These are phyloP conservation scores for Hygrophorus pudorinus DNA, from an alignment of 768 basidiomycete genomes.

Conservation along the genomic window DNA sequence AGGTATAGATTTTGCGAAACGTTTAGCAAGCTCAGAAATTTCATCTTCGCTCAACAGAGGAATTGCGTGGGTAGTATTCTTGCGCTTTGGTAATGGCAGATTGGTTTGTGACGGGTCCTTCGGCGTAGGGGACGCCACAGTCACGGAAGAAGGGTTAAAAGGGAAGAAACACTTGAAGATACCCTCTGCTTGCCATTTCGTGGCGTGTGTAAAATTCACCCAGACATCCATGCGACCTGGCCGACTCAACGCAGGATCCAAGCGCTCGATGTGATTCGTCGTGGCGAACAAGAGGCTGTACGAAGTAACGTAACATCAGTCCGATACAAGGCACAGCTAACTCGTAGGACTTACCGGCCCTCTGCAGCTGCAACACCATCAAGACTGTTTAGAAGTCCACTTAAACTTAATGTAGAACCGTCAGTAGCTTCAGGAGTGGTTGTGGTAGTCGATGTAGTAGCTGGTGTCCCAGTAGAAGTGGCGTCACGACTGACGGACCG, in stretches of 20 bases:
- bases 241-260: slow-evolving; percentile 81
- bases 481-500: slow-evolving; percentile 78
- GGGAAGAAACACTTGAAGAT: slow-evolving; percentile 96
- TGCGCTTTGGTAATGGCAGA: slow-evolving; percentile 58
- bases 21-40: slow-evolving; percentile 67
- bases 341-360: slow-evolving; percentile 52
- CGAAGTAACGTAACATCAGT: slow-evolving; percentile 11
- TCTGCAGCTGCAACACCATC: slow-evolving; percentile 82
- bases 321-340: slow-evolving; percentile 2
- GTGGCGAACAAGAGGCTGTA: slow-evolving; percentile 77
- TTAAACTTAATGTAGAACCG: slow-evolving; percentile 77
- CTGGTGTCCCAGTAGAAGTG: slow-evolving; percentile 66
- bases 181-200: slow-evolving; percentile 88
- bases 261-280: slow-evolving; percentile 88
- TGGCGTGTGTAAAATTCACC: slow-evolving; percentile 86
- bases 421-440: slow-evolving; percentile 44
- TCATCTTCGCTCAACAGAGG: slow-evolving; percentile 69
- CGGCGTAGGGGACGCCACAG: slow-evolving; percentile 11
- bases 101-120: slow-evolving; percentile 55
- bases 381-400: slow-evolving; percentile 77
- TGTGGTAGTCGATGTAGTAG: slow-evolving; percentile 32
- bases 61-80: slow-evolving; percentile 43
- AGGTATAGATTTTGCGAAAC: slow-evolving; percentile 74
- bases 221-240: slow-evolving; percentile 91
- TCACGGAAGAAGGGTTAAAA: slow-evolving; percentile 32